Base-by-base conservation (phyloP, 75 land plant species). In the Pinus albicaulis region DNA sequence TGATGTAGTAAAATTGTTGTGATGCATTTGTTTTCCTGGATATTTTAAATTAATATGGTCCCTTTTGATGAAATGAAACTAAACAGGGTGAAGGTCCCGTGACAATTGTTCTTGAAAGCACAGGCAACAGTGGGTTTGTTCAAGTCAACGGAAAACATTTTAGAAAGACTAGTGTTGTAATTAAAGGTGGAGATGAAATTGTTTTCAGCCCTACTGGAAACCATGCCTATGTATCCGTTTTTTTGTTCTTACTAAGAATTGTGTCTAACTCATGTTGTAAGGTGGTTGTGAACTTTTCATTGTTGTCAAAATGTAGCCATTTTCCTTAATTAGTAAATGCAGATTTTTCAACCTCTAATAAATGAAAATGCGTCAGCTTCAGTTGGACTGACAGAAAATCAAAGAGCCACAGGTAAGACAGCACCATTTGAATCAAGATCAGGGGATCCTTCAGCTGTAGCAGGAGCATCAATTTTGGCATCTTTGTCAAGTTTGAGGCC, bases 191-290 rank as follows among this genome's bases (percentile, higher is more conserved):
- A 57, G 95, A 93, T 84, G 93, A 93, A 65, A 41, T 93, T 76
- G 76, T 93, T 52, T 93, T 93, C 57, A 76, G 82, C 59, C 59
- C 83, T 6, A 77, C 85, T 28, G 83, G 84, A 2, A 82, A 82
- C 24, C 86, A 89, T 87, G 80, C 95, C 58, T 91, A 91, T 84
- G 95, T 93, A 93, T 93, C 95, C 95, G 79, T 81, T 78, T 64
- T 25, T 7, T 4, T 25, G 5, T 75, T 4, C 19, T 13, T 4
- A 11, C n/a, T 26, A 57, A 65, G 38, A 73, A 7, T 59, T 73
- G 17, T 73, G 61, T 17, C 31, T 10, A 73, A 23, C 28, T 19
- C 34, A 16, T 73, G 14, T 75, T n/a, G 8, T 3, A 20, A 31
- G 34, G 19, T 59, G 16, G 65, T 63, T 22, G 7, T 60, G 15